Conservation (phyloP, 202 grass and related monocot species). For the Bolboschoenoplectus hybrid region DNA sequence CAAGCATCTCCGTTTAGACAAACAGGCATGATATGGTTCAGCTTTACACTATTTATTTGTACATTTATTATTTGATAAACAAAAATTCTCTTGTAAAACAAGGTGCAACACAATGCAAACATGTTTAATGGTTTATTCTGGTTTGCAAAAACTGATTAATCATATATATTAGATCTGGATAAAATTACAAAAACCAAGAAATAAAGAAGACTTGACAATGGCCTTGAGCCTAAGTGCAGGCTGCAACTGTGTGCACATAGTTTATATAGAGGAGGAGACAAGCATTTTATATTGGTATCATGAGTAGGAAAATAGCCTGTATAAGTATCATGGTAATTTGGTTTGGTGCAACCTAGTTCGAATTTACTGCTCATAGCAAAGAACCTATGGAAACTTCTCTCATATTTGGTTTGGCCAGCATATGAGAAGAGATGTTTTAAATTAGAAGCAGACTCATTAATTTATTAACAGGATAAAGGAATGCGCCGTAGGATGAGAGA, state of each 20-base stretch:
- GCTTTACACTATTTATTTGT: background rate
- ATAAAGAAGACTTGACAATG: background rate
- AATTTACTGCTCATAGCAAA: background rate
- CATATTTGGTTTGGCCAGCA: background rate
- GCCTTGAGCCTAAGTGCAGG: background rate
- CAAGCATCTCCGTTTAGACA: background rate
- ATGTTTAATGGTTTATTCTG: background rate
- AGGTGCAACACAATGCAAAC: background rate
- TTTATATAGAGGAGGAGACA: background rate
- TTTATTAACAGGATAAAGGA: background rate
- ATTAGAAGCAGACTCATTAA: background rate
- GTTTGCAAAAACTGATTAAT: background rate
- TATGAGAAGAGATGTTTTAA: background rate
- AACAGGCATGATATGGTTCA: background rate
- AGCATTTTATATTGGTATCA: background rate
- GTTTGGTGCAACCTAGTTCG: background rate
- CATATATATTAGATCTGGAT: background rate
- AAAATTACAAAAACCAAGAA: background rate
- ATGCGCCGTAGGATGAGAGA: background rate
- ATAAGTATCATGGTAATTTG: background rate
- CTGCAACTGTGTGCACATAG: background rate
- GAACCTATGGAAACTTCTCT: background rate
- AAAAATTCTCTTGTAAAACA: background rate
- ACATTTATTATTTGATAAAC: background rate
- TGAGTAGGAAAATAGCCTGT: background rate